phyloP scores from a whole-genome alignment of 2,329 filamentous ascomycete genomes.

The Alternaria gansuensis region DNA sequence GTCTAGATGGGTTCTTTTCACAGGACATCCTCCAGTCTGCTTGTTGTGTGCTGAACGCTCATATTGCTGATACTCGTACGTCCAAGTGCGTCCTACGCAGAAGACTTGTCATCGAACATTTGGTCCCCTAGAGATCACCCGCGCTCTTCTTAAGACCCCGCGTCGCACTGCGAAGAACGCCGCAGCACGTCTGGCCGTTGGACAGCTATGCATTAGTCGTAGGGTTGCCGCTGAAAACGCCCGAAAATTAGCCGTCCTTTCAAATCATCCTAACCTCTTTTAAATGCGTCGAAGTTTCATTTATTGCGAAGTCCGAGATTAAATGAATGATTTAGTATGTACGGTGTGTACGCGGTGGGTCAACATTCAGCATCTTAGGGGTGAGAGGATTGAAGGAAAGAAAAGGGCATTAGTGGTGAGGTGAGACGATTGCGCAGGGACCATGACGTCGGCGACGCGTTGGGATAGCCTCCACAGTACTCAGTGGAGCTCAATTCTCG shows the following conservation, averaged over 20 bases:
- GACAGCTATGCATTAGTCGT: neutral
- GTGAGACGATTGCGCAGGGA: neutral
- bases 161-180: neutral
- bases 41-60: neutral
- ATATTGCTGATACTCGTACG: neutral
- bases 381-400: neutral
- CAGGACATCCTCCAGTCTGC: neutral
- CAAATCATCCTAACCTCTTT: constrained; percentile 1
- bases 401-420: neutral
- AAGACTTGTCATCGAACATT: neutral
- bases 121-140: neutral
- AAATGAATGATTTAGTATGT: neutral
- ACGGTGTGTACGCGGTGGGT: neutral
- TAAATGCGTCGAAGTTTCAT: neutral
- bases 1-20: neutral
- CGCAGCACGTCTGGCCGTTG: neutral
- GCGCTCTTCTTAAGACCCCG: neutral
- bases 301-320: neutral
- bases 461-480: neutral
- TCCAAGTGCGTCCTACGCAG: neutral
- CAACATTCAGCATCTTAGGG: neutral
- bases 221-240: neutral
- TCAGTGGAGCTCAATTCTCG: constrained; percentile 37
- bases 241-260: constrained; percentile 1
- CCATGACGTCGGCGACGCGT: constrained; percentile 6